These are phyloP conservation scores for Tricholoma matsutake DNA, from an alignment of 768 basidiomycete species.

Conservation along the genomic window DNA sequence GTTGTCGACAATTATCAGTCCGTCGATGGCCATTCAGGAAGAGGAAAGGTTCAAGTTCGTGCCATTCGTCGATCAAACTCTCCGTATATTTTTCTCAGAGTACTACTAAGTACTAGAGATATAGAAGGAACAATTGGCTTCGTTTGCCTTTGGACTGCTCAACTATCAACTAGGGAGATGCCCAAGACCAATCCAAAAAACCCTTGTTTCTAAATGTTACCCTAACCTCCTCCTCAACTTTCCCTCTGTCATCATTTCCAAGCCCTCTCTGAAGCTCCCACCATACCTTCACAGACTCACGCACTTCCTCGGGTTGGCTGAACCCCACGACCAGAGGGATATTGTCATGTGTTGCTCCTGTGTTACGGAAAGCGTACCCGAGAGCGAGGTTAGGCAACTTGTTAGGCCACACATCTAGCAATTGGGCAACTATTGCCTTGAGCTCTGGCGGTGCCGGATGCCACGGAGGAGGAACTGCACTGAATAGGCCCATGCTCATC, in stretches of 20 bases:
- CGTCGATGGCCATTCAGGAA: slow-evolving; percentile 68
- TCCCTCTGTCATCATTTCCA: slow-evolving; percentile 32
- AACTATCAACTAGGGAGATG: slow-evolving; percentile 41
- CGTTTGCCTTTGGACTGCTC: no score
- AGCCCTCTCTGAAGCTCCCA: slow-evolving; percentile 45
- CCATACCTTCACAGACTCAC: slow-evolving; percentile 70
- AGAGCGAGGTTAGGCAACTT: slow-evolving; percentile 67
- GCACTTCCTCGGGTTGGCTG: slow-evolving; percentile 69
- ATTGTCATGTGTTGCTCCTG: slow-evolving; percentile 33
- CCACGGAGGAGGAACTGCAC: slow-evolving; percentile 57
- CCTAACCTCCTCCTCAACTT: slow-evolving; percentile 43
- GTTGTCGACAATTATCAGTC: slow-evolving; percentile 74
- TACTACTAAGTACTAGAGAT: no score
- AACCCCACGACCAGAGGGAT: slow-evolving; percentile 74
- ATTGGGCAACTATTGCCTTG: slow-evolving; percentile 39
- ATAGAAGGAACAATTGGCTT: no score
- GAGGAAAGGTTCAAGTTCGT: background rate
- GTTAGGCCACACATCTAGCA: slow-evolving; percentile 37
- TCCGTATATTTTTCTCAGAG: no score
- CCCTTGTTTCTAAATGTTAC: slow-evolving; percentile 47
- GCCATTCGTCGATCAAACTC: background rate
- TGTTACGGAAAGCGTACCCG: slow-evolving; percentile 61
- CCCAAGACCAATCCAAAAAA: slow-evolving; percentile 71
- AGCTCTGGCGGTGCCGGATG: slow-evolving; percentile 68
- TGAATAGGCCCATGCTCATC: slow-evolving; percentile 80